These are phyloP conservation scores for Diversispora epigaea DNA, from an alignment of 192 early-diverging fungal species.

Conservation along the genomic window DNA sequence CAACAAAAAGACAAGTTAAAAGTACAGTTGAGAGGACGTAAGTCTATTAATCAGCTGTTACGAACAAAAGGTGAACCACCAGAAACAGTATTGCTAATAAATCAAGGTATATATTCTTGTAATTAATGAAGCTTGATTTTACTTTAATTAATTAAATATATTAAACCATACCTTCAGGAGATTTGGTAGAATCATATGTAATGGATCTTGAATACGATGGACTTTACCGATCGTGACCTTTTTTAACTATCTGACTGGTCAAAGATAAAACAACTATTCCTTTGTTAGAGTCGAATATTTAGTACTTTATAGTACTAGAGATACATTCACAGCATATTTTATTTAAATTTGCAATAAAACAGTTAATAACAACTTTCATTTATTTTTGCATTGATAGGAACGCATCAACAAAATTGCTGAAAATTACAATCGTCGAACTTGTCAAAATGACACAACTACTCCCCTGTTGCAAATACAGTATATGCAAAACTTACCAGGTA, in stretches of 20 bases:
- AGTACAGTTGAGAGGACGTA: slow-evolving; percentile 14
- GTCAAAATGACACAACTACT: not conserved
- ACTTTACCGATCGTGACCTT: slow-evolving; percentile 14
- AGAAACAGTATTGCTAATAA: slow-evolving; percentile 24
- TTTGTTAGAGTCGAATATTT: not conserved
- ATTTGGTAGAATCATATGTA: slow-evolving; percentile 22
- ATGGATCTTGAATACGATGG: slow-evolving; percentile 24
- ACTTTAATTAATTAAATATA: not conserved
- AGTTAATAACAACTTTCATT: not conserved
- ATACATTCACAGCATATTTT: not conserved
- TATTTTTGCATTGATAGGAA: slow-evolving; percentile 19
- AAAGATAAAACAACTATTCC: not conserved
- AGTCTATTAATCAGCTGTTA: slow-evolving; percentile 32
- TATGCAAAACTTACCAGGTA: not conserved
- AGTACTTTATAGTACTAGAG: not conserved
- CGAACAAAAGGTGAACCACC: slow-evolving; percentile 25
- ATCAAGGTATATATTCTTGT: slow-evolving; percentile 18
- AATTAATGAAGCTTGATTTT: no score
- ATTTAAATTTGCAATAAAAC: not conserved
- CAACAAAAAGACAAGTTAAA: slow-evolving; percentile 25
- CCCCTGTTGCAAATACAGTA: not conserved
- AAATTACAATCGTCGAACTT: not conserved
- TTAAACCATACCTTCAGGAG: slow-evolving; percentile 3
- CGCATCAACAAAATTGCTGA: slow-evolving; percentile 5
- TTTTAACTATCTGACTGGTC: not conserved